phyloP scores from a whole-genome alignment of 257 asterid genomes.

The Solanum habrochaites region DNA sequence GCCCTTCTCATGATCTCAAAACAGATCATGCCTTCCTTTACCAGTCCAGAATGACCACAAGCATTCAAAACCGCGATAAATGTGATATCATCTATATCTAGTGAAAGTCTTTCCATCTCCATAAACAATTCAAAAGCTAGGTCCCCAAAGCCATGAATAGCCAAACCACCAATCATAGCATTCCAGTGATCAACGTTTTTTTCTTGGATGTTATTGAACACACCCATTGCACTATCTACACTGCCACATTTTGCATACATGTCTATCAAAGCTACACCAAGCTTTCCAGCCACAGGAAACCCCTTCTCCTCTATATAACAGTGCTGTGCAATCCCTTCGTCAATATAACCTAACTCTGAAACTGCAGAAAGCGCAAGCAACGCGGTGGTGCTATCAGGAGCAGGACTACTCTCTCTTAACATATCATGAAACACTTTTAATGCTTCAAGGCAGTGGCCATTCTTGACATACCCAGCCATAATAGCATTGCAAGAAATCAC shows the following conservation, averaged over 20 bases:
- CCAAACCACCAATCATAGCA: slow-evolving; percentile 82
- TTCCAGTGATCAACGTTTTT: slow-evolving; percentile 67
- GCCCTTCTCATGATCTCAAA: slow-evolving; percentile 65
- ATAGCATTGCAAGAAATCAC: slow-evolving; percentile 77
- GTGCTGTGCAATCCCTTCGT: slow-evolving; percentile 49
- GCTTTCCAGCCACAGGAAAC: slow-evolving; percentile 33
- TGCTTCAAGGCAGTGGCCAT: slow-evolving; percentile 46
- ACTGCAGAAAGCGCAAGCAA: slow-evolving; percentile 65
- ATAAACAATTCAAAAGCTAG: slow-evolving; percentile 60
- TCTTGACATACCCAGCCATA: slow-evolving; percentile 76
- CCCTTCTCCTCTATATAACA: slow-evolving; percentile 30
- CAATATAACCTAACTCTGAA: slow-evolving; percentile 49
- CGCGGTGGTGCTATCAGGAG: slow-evolving; percentile 55
- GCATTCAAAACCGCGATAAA: slow-evolving; percentile 65
- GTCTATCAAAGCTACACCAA: slow-evolving; percentile 64
- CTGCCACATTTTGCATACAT: slow-evolving; percentile 90
- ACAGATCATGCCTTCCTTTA: slow-evolving; percentile 73
- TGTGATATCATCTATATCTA: slow-evolving; percentile 66
- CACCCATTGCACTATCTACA: slow-evolving; percentile 41
- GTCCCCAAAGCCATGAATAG: slow-evolving; percentile 64
- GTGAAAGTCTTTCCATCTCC: slow-evolving; percentile 44
- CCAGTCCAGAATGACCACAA: slow-evolving; percentile 76
- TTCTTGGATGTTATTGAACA: slow-evolving; percentile 37
- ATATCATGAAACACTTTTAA: slow-evolving; percentile 52
- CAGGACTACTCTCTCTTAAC: slow-evolving; percentile 20